A percentile compares a stretch with the other conserved stretches of the same genome.
Evolutionary conservation across 257 asterid genomes (phyloP).

Genomic region (Hygrophila difformis): DNA sequence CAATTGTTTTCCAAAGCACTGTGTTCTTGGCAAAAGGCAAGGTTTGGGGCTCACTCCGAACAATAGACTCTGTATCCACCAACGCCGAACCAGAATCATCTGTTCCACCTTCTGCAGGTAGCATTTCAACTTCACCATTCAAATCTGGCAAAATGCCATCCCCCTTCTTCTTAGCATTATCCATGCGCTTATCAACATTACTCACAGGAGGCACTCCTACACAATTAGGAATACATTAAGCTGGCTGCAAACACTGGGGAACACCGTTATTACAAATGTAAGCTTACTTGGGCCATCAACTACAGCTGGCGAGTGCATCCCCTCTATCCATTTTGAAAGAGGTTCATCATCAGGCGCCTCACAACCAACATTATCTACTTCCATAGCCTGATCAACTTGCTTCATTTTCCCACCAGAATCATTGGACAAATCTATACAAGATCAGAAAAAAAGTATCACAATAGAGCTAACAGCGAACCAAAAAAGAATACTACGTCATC

Average conservation of each 20-base stretch:
- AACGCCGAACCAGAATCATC: background rate
- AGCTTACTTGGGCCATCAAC: constrained; percentile 39
- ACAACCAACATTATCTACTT: constrained; percentile 13
- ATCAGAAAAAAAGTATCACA: constrained; percentile 14
- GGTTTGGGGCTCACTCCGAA: constrained; percentile 21
- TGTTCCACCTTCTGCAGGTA: constrained; percentile 3
- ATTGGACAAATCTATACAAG: constrained; percentile 27
- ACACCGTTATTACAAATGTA: background rate
- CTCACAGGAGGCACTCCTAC: constrained; percentile 29
- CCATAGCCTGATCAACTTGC: constrained; percentile 14
- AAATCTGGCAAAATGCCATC: constrained; percentile 11
- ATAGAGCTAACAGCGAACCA: constrained; percentile 3
- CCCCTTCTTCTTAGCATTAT: constrained; percentile 17
- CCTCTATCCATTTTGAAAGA: constrained; percentile 57
- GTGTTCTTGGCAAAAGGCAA: constrained; percentile 60
- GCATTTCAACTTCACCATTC: too few relatives aligned
- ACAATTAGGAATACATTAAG: constrained; percentile 8
- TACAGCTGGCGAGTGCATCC: constrained; percentile 30
- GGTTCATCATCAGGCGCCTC: constrained; percentile 48
- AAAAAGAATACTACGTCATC: constrained; percentile 6
- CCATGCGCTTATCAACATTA: constrained; percentile 19
- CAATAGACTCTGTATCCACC: background rate
- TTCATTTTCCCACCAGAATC: constrained; percentile 18
- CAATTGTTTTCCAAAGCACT: constrained; percentile 55
- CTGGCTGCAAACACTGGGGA: constrained; percentile 6